These are phyloP conservation scores for Nicotiana undulata DNA, from an alignment of 257 asterid species.

Conservation along the genomic window DNA sequence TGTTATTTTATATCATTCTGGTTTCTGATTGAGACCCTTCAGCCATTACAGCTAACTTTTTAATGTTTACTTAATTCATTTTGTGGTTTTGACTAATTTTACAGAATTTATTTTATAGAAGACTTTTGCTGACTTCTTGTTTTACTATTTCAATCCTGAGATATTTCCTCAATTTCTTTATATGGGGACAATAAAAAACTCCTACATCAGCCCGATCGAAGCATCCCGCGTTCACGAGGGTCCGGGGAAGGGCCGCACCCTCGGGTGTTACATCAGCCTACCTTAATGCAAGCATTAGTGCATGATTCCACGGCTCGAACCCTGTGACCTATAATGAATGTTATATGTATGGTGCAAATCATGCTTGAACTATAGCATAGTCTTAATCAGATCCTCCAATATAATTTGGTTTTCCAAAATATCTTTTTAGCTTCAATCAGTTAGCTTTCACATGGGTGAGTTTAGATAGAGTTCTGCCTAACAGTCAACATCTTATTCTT, in stretches of 20 bases:
- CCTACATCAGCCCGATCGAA: background rate
- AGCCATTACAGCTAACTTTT: background rate
- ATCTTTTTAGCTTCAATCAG: background rate
- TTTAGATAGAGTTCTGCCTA: background rate
- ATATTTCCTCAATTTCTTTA: background rate
- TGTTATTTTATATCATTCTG: slow-evolving; percentile 2
- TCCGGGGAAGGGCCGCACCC: no score
- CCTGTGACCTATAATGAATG: background rate
- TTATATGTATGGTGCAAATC: background rate
- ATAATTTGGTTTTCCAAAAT: background rate
- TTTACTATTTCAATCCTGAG: background rate
- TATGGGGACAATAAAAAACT: background rate
- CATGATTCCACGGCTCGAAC: no score
- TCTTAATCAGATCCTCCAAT: background rate
- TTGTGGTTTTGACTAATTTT: background rate
- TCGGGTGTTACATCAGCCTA: no score
- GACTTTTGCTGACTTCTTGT: background rate
- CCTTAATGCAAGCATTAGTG: no score
- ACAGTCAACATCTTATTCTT: background rate
- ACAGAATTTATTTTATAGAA: background rate
- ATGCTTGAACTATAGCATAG: background rate
- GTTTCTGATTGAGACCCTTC: slow-evolving; percentile 9
- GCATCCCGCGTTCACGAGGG: no score
- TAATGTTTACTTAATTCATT: background rate
- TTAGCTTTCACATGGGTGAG: background rate